phyloP scores from a whole-genome alignment of 164 flowering plant species.

The Macadamia integrifolia region DNA sequence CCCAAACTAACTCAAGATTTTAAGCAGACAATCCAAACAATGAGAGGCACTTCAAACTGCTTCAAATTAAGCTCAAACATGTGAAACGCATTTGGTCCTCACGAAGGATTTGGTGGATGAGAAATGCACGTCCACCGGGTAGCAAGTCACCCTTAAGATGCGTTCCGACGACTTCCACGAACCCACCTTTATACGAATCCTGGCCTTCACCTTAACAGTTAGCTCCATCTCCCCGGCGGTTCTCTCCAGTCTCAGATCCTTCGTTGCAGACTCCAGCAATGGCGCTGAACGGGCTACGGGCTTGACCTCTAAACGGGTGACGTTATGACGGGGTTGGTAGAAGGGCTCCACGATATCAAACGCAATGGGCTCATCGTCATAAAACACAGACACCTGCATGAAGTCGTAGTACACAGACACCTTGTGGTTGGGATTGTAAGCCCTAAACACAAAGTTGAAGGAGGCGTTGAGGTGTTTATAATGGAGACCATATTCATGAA shows the following conservation, averaged over 20 bases:
- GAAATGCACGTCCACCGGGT: constrained; percentile 29
- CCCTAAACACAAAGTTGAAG: constrained; percentile 36
- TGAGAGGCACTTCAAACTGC: too few relatives aligned
- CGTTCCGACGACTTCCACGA: constrained; percentile 40
- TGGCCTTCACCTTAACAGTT: constrained; percentile 41
- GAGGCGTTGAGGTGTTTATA: constrained; percentile 43
- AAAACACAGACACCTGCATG: constrained; percentile 32
- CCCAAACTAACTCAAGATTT: too few relatives aligned
- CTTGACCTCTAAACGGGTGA: constrained; percentile 31
- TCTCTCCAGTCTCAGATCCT: constrained; percentile 36
- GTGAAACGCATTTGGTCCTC: constrained; percentile 33
- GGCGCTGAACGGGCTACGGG: constrained; percentile 26
- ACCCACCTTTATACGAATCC: constrained; percentile 58
- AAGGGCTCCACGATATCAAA: constrained; percentile 34
- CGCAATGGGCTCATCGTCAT: constrained; percentile 44
- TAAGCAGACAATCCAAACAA: too few relatives aligned
- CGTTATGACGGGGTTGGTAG: constrained; percentile 42
- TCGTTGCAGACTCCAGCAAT: constrained; percentile 21
- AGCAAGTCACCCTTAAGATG: constrained; percentile 34
- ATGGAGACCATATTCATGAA: constrained; percentile 36
- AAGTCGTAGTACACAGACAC: constrained; percentile 56
- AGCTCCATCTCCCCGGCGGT: constrained; percentile 34
- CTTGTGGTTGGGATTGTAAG: constrained; percentile 54
- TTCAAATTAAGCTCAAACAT: constrained; percentile 14
- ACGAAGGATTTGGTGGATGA: constrained; percentile 29